Conservation (phyloP, 805 yeast genomes). For the Saturnispora dispora region DNA sequence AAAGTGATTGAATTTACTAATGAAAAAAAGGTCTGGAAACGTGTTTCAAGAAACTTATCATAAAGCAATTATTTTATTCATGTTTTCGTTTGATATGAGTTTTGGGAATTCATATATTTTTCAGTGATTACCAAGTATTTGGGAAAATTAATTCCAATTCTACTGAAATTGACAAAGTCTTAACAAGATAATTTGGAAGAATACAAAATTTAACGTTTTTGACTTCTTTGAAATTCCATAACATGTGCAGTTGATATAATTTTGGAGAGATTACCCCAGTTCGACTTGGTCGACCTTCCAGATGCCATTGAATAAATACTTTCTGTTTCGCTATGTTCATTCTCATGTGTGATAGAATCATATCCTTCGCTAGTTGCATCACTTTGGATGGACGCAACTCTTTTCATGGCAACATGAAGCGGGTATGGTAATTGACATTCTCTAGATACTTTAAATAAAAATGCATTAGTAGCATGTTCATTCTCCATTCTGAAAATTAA, state of each 20-base stretch:
- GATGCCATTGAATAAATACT: slow-evolving; percentile 24
- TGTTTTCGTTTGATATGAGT: too few species aligned
- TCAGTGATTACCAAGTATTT: too few species aligned
- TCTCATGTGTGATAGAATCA: not conserved
- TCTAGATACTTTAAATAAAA: slow-evolving; percentile 74
- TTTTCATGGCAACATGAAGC: slow-evolving; percentile 20
- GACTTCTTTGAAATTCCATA: slow-evolving; percentile 72
- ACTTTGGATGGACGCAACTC: slow-evolving; percentile 4
- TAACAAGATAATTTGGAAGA: not conserved
- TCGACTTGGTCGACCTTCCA: slow-evolving; percentile 4
- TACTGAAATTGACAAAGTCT: too few species aligned
- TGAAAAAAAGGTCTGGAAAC: too few species aligned
- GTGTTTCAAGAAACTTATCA: too few species aligned
- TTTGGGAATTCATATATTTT: too few species aligned
- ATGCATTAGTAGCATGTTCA: slow-evolving; percentile 88
- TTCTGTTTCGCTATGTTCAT: slow-evolving; percentile 1
- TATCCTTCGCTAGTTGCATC: not conserved
- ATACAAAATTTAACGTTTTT: slow-evolving; percentile 8
- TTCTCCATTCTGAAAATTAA: slow-evolving; percentile 87
- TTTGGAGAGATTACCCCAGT: slow-evolving; percentile 33
- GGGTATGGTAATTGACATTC: slow-evolving; percentile 84
- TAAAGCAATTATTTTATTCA: too few species aligned
- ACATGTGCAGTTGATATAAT: slow-evolving; percentile 70
- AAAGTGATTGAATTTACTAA: too few species aligned
- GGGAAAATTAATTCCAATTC: too few species aligned